Percentiles rank a stretch among this genome's conserved stretches.
Evolutionary conservation across 2,329 filamentous ascomycete genomes (phyloP).

Genomic region (Pseudogymnoascus sp.): DNA sequence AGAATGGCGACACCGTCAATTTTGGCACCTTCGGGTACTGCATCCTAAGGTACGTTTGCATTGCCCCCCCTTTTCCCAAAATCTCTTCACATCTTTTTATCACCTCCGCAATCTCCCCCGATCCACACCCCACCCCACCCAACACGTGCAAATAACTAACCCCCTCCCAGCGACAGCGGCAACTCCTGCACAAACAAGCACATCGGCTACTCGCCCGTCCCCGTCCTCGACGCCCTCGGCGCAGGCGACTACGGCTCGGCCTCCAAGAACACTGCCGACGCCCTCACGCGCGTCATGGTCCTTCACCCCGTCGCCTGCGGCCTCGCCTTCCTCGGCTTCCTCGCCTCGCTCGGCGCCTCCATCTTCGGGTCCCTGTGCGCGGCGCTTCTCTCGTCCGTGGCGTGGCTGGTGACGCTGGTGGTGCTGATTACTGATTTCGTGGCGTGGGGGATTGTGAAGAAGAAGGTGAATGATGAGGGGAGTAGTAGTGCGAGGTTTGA

Average conservation of each 20-base stretch:
- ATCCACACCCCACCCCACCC: constrained; percentile 4
- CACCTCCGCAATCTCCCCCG: background rate
- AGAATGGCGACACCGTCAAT: constrained; percentile 27
- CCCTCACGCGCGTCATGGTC: constrained; percentile 50
- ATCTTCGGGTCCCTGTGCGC: constrained; percentile 44
- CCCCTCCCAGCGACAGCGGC: background rate
- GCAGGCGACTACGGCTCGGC: constrained; percentile 35
- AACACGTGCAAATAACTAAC: constrained; percentile 2
- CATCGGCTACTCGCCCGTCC: constrained; percentile 49
- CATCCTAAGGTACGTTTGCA: constrained; percentile 25
- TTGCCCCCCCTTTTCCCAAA: background rate
- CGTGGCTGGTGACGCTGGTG: constrained; percentile 41
- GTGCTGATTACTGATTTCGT: constrained; percentile 50
- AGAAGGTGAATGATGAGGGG: constrained; percentile 41
- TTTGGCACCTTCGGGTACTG: constrained; percentile 58
- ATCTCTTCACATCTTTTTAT: background rate
- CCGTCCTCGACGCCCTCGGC: constrained; percentile 33
- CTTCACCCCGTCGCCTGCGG: constrained; percentile 53
- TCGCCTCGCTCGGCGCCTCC: constrained; percentile 44
- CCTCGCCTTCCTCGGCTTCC: constrained; percentile 50
- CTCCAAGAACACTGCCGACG: constrained; percentile 36
- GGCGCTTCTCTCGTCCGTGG: constrained; percentile 39
- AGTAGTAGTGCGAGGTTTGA: constrained; percentile 40
- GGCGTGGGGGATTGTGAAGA: constrained; percentile 44
- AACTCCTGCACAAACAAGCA: constrained; percentile 35